Base-by-base conservation (phyloP, 805 yeast genomes). In the Kodamaea lidongshanica region DNA sequence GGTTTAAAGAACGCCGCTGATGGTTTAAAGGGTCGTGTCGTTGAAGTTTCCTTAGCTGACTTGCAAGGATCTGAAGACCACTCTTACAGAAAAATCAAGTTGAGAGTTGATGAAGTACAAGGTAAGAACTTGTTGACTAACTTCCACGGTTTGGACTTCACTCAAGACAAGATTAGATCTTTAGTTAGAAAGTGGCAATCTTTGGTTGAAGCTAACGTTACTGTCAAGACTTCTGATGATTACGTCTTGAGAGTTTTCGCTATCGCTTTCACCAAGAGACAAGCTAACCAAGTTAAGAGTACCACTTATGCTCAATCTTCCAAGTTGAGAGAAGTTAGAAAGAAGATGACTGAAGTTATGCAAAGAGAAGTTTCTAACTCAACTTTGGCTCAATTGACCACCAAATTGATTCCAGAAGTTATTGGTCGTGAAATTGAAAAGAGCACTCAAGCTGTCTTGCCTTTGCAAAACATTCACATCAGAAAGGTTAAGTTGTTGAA, bases 131-230 rank as follows among this genome's bases (percentile, higher is more conserved):
- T 88, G 62, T 77, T 88, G 66, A 88, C 97, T 77, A 88, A 88
- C 92, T 88, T 88, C 92, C 96, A 88, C 78, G 97, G 96, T 61
- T 70, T 88, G 71, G 94, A 87, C 75, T 87, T 88, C 81, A 87
- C 96, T 59, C 75, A 94, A 50, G 96, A 88, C 76, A 88, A 88
- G 77, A 74, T 88, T 64, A 84, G 94, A 74, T 87, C 96, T 38
- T 77, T 88, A 67, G 96, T 88, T 45, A 85, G 96, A 79, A 88
- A 88, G 72, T 88, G 96, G 96, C 97, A 88, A 77, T 78, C 95
- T 48, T 76, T 88, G 68, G 92, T 88, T 54, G 97, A 88, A 77
- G 92, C 94, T 60, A 84, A 85, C 67, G 96, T 87, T 55, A 87
- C 96, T 53, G 96, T 86, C 61, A 88, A 88, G 82, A 88, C 97